A percentile compares a stretch with the other conserved stretches of the same genome.
These are phyloP conservation scores for Huiozyma sinensis DNA, from an alignment of 805 yeast species.

Conservation along the genomic window DNA sequence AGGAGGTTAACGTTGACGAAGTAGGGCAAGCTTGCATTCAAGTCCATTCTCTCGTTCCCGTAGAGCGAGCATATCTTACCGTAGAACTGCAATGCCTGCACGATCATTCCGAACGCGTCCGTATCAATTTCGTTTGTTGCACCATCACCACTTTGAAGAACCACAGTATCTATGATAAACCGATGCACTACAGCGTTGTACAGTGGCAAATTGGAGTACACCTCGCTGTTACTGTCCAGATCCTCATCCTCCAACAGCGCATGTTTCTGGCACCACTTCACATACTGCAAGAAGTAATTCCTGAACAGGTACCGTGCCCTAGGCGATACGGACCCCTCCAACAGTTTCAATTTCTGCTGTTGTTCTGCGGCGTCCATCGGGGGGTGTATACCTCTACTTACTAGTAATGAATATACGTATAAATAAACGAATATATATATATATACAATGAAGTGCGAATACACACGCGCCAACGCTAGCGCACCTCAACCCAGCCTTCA, in stretches of 20 bases:
- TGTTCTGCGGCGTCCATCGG: no score
- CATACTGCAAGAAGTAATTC: constrained; percentile 19
- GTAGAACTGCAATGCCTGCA: constrained; percentile 15
- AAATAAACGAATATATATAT: no score
- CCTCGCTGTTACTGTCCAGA: background rate
- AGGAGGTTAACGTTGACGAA: constrained; percentile 12
- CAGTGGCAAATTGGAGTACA: constrained; percentile 15
- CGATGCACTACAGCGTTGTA: constrained; percentile 19
- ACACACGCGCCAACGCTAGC: no score
- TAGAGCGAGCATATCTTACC: constrained; percentile 14
- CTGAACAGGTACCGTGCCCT: constrained; percentile 13
- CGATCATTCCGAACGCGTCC: background rate
- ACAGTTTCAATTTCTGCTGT: background rate
- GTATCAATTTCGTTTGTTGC: background rate
- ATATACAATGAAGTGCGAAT: no score
- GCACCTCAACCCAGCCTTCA: no score
- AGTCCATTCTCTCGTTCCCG: constrained; percentile 6
- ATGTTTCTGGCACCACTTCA: constrained; percentile 19
- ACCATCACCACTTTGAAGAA: background rate
- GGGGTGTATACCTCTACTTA: no score
- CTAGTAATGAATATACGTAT: no score
- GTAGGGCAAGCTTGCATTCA: constrained; percentile 19
- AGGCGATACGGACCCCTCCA: background rate
- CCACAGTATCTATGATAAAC: constrained; percentile 17
- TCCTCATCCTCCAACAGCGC: constrained; percentile 3